Evolutionary conservation across 495 filamentous ascomycete genomes (phyloP).

Genomic region (Annulohypoxylon stygium): DNA sequence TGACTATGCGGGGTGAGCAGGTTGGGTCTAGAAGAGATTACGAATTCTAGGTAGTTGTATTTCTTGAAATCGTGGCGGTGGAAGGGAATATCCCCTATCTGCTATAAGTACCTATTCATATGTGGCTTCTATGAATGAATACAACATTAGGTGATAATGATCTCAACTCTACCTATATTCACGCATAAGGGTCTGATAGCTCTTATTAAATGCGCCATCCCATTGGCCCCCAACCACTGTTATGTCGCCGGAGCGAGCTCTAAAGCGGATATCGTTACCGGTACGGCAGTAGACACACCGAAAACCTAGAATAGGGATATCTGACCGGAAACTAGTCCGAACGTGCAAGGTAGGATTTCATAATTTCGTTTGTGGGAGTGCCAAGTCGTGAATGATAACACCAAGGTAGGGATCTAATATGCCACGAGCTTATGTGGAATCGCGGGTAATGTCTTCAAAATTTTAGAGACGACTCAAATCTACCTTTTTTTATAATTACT

Average conservation of each 20-base stretch:
- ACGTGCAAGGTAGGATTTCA: constrained; percentile 26
- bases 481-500: background rate
- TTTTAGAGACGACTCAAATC: background rate
- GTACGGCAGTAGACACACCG: constrained; percentile 26
- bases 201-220: background rate
- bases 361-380: constrained; percentile 30
- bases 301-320: constrained; percentile 17
- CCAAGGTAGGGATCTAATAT: constrained; percentile 30
- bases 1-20: constrained; percentile 25
- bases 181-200: background rate
- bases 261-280: constrained; percentile 3
- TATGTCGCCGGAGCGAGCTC: background rate
- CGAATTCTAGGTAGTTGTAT: constrained; percentile 9
- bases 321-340: constrained; percentile 9
- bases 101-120: background rate
- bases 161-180: background rate
- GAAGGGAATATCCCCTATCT: background rate
- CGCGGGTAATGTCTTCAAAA: constrained; percentile 7
- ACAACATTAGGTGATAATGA: background rate
- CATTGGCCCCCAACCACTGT: background rate
- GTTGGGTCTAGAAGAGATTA: constrained; percentile 35
- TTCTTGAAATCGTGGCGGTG: background rate
- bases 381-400: constrained; percentile 40
- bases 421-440: constrained; percentile 16
- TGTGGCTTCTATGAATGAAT: background rate